phyloP scores from a whole-genome alignment of 345 rosid genomes.

The Murraya paniculata region DNA sequence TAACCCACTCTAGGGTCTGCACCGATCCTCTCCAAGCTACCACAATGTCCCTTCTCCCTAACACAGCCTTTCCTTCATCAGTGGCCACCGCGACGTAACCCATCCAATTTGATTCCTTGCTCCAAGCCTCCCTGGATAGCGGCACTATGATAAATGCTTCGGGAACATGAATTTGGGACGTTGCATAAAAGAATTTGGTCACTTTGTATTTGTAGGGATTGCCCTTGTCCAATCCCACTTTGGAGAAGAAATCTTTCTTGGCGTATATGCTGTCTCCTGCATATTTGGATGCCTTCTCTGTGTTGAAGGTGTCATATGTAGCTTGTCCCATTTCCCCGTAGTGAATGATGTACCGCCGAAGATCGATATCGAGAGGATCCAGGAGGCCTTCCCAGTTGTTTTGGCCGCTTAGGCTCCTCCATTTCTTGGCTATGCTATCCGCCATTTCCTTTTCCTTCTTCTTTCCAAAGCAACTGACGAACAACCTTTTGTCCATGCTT shows the following conservation, averaged over 20 bases:
- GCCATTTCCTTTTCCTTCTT: conserved; percentile 26
- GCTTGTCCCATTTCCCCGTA: conserved; percentile 91
- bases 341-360: conserved; percentile 62
- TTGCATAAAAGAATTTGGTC: conserved; percentile 71
- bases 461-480: conserved; percentile 22
- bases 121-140: conserved; percentile 76
- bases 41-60: conserved; percentile 87
- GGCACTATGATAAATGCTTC: conserved; percentile 64
- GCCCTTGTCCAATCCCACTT: conserved; percentile 51
- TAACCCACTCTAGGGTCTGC: conserved; percentile 67
- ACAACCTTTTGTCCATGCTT: conserved; percentile 5
- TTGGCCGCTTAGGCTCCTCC: conserved; percentile 70
- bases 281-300: conserved; percentile 50
- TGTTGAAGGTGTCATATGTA: conserved; percentile 62
- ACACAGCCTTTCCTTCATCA: conserved; percentile 51
- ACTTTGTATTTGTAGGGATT: conserved; percentile 61
- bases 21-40: conserved; percentile 86
- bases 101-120: conserved; percentile 81
- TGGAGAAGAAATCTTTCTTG: conserved; percentile 51
- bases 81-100: conserved; percentile 84
- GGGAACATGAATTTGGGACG: conserved; percentile 54
- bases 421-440: conserved; percentile 39
- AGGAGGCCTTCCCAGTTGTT: conserved; percentile 53
- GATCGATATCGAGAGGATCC: conserved; percentile 72
- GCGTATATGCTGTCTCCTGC: conserved; percentile 65